phyloP scores from a whole-genome alignment of 2,329 filamentous ascomycete genomes.

The Biscogniauxia mediterranea region DNA sequence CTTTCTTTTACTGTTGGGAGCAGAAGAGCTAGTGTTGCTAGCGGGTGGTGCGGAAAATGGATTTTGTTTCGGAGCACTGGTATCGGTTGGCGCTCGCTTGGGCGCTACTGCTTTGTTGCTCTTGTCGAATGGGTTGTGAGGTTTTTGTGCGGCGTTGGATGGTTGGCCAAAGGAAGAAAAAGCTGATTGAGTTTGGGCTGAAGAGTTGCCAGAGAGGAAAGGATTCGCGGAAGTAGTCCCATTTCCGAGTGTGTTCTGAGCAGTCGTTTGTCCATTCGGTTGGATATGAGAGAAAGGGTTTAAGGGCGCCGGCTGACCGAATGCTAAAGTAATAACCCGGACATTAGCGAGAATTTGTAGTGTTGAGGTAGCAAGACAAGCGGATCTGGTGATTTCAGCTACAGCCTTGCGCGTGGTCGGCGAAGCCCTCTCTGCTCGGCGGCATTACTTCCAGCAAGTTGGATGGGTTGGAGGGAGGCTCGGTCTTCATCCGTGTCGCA shows the following conservation, averaged over 20 bases:
- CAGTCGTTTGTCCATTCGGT: conserved; percentile 6
- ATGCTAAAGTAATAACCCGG: conserved; percentile 25
- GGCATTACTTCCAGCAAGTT: neutral
- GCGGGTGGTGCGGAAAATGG: conserved; percentile 2
- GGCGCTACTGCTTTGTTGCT: conserved; percentile 3
- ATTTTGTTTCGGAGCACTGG: conserved; percentile 6
- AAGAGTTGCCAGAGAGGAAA: conserved; percentile 6
- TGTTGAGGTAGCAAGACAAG: neutral
- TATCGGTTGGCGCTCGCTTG: conserved; percentile 1
- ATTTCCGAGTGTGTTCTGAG: conserved; percentile 7
- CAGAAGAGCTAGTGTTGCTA: neutral
- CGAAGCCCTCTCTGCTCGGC: neutral
- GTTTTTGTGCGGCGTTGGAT: conserved; percentile 2
- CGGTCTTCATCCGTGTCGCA: neutral
- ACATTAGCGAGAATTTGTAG: conserved; percentile 11
- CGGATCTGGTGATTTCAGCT: neutral
- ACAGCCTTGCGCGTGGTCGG: neutral
- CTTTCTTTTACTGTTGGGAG: conserved; percentile 11
- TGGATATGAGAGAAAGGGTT: conserved; percentile 22
- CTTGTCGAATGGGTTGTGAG: conserved; percentile 16
- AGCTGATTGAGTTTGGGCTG: conserved; percentile 7
- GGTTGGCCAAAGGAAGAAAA: conserved; percentile 16
- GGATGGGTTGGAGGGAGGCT: neutral
- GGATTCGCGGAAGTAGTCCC: conserved; percentile 10
- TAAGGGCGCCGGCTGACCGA: conserved; percentile 14